Evolutionary conservation across 306 rosid genomes (phyloP).

Genomic region (Quercus rubra): DNA sequence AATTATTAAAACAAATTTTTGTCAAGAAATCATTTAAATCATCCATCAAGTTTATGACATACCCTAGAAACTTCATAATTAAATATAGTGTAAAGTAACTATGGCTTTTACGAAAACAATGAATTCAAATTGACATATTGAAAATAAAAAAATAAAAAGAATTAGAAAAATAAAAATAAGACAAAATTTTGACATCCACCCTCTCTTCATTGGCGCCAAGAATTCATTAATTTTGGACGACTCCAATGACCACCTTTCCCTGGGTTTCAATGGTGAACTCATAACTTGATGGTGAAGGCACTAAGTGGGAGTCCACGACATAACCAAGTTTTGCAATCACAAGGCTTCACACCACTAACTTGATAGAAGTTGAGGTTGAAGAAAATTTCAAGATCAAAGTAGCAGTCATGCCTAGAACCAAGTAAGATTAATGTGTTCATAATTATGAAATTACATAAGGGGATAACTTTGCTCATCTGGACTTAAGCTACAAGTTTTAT

Average conservation of each 20-base stretch:
- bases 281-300: not conserved
- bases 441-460: slow-evolving; percentile 15
- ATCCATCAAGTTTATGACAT: no score
- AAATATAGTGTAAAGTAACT: no score
- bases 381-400: slow-evolving; percentile 26
- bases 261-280: slow-evolving; percentile 9
- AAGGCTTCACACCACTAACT: not conserved
- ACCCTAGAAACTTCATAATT: no score
- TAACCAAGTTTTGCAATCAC: not conserved
- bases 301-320: slow-evolving; percentile 1
- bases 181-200: slow-evolving; percentile 1
- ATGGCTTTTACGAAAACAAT: no score
- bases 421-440: slow-evolving; percentile 10
- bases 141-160: no score
- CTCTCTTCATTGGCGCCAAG: slow-evolving; percentile 22
- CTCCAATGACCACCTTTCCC: slow-evolving; percentile 18
- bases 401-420: slow-evolving; percentile 13
- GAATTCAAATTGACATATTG: no score
- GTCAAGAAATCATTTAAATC: no score
- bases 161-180: no score
- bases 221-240: slow-evolving; percentile 17
- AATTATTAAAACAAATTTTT: no score
- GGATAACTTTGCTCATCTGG: slow-evolving; percentile 34
- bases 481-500: slow-evolving; percentile 29
- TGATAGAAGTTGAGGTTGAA: slow-evolving; percentile 20